phyloP scores from a whole-genome alignment of 1,284 basidiomycete genomes.

The Sphaerobolus stellatus region DNA sequence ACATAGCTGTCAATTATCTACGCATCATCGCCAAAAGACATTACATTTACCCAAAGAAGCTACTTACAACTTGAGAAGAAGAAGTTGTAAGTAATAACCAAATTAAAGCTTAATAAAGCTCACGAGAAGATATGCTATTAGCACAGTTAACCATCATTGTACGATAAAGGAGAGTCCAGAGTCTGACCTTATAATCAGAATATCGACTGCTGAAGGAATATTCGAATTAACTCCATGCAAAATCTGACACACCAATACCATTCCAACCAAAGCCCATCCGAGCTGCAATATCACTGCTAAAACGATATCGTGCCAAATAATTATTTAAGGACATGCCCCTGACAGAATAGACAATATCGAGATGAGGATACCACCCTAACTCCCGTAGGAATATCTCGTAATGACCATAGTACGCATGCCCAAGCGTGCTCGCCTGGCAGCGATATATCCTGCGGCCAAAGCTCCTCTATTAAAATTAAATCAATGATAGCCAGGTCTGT shows the following conservation, averaged over 20 bases:
- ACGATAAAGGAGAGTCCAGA: too few relatives aligned
- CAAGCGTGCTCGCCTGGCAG: too few relatives aligned
- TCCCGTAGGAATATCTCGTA: slow-evolving; percentile 55
- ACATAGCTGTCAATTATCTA: not conserved
- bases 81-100: too few relatives aligned
- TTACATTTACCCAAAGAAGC: slow-evolving; percentile 6
- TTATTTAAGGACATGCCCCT: slow-evolving; percentile 41
- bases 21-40: not conserved
- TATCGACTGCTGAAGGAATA: slow-evolving; percentile 9
- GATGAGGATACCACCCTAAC: slow-evolving; percentile 54
- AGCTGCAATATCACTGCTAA: slow-evolving; percentile 1
- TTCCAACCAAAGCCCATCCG: slow-evolving; percentile 6
- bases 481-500: too few relatives aligned
- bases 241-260: slow-evolving; percentile 7
- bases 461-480: too few relatives aligned
- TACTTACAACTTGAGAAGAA: slow-evolving; percentile 4
- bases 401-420: slow-evolving; percentile 65
- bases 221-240: slow-evolving; percentile 7
- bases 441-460: too few relatives aligned
- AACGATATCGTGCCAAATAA: not conserved
- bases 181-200: slow-evolving; percentile 7
- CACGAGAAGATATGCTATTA: too few relatives aligned
- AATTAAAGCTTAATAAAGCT: not conserved
- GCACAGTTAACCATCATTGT: too few relatives aligned
- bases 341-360: slow-evolving; percentile 59